These are phyloP conservation scores for Clathrospora elynae DNA, from an alignment of 2,329 filamentous ascomycete genomes.

Conservation along the genomic window DNA sequence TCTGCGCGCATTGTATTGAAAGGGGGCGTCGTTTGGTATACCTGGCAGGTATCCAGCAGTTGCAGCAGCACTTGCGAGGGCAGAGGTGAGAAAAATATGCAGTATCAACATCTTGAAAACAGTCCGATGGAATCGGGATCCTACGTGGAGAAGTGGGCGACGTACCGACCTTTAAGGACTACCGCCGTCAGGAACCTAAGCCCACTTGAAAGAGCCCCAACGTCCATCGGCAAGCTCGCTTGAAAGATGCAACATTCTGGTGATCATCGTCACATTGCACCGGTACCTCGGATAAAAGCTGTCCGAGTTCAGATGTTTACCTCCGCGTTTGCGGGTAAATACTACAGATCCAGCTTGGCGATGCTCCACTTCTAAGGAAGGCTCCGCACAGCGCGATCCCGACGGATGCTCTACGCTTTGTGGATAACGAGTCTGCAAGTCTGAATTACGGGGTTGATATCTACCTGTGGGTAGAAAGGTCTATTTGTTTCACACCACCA, in stretches of 20 bases:
- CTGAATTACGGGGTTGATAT: too few relatives aligned
- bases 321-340: slow-evolving; percentile 20
- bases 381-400: neutral
- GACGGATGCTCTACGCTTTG: slow-evolving; percentile 15
- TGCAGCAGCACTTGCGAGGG: slow-evolving; percentile 21
- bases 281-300: slow-evolving; percentile 29
- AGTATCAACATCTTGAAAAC: slow-evolving; percentile 26
- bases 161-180: slow-evolving; percentile 13
- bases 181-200: slow-evolving; percentile 10
- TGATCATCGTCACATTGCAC: slow-evolving; percentile 22
- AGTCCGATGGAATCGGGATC: too few relatives aligned
- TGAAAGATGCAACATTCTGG: slow-evolving; percentile 17
- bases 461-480: too few relatives aligned
- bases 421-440: neutral
- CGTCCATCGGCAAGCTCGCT: slow-evolving; percentile 17
- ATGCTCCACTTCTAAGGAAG: neutral
- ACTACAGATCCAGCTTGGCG: slow-evolving; percentile 10
- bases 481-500: too few relatives aligned
- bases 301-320: slow-evolving; percentile 20
- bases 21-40: slow-evolving; percentile 20
- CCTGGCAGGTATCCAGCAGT: slow-evolving; percentile 26
- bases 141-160: slow-evolving; percentile 4
- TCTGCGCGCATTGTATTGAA: slow-evolving; percentile 24
- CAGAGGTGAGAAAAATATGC: slow-evolving; percentile 25
- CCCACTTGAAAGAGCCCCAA: slow-evolving; percentile 16